Evolutionary conservation across 2,329 filamentous ascomycete genomes (phyloP), one percentile per base, ranked within the genome.

Genomic region (Paraphoma sp.): DNA sequence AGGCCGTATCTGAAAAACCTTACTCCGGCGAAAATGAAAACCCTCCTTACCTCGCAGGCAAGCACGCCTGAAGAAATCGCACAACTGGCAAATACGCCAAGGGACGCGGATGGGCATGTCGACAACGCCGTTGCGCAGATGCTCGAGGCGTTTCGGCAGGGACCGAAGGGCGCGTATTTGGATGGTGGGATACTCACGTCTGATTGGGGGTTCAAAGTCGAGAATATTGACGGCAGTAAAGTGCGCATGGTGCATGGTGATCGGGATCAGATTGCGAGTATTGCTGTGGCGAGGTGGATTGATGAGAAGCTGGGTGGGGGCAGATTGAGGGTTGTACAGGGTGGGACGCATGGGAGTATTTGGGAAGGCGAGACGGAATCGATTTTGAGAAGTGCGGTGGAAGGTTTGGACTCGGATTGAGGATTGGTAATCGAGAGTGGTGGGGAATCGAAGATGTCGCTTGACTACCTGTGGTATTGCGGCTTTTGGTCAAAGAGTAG

Each of bases 201-300:
- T 29, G 47, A 63, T 48, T 66, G 66, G 66, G 64, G 66, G 10
- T 67, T 69, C 54, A 51, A 64, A 11, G 45, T 67, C 31, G 54
- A 51, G 46, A 51, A 65, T 29, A 41, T 66, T 4, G 57, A 68
- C 10, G 56, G 51, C 38, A 57, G 58, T 31, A 63, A 45, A 43
- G 56, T 65, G 6, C 62, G 52, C 53, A 42, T 68, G 38, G 49
- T 67, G 48, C 66, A 69, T 63, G 66, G 64, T 3, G 63, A 65
- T 43, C 53, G 63, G 42, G 66, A 69, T 59, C 42, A 45, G 16
- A 52, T 54, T 16, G 59, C 63, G 42, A 64, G 63, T 14, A 14
- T 67, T 17, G 43, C 56, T 45, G 41, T 59, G 28, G 65, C 63
- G 42, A 53, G 56, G 54, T 68, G 66, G 66, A 62, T 65, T 18